Conservation (phyloP, 2,329 filamentous ascomycete species). For the Paracorniculantispora psalliotae region DNA sequence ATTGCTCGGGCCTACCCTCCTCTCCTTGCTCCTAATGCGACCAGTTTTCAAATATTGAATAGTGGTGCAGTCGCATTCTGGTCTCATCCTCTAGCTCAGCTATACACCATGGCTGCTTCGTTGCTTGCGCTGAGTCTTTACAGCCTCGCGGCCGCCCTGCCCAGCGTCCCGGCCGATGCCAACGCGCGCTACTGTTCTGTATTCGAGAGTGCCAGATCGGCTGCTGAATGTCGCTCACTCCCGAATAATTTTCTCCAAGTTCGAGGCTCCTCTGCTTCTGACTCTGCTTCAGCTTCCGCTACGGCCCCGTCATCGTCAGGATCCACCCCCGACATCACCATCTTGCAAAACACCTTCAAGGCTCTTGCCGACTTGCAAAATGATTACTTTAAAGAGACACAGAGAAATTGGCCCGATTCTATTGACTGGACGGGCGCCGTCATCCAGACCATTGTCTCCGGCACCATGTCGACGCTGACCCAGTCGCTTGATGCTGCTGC, state of each 20-base stretch:
- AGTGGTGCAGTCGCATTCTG: neutral
- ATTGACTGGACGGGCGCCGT: constrained; percentile 96
- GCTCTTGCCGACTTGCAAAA: constrained; percentile 73
- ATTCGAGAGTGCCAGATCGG: neutral
- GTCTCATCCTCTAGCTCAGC: neutral
- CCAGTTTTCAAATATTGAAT: neutral
- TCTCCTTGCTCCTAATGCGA: neutral
- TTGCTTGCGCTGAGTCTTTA: neutral
- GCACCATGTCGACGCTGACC: constrained; percentile 66
- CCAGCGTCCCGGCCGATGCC: neutral
- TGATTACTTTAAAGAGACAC: constrained; percentile 69
- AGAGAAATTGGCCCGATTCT: constrained; percentile 75
- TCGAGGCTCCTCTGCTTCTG: neutral
- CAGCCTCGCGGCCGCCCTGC: constrained; percentile 4
- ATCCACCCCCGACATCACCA: constrained; percentile 6
- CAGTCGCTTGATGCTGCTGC: constrained; percentile 43
- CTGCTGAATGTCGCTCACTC: neutral
- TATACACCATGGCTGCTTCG: constrained; percentile 9
- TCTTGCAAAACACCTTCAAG: constrained; percentile 48
- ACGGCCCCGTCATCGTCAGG: neutral
- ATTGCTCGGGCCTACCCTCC: neutral
- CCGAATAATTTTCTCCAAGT: constrained; percentile 1
- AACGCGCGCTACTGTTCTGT: constrained; percentile 9
- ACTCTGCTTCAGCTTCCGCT: neutral
- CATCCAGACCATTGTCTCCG: constrained; percentile 71